phyloP scores from a whole-genome alignment of 352 stramenopile species.

The Pythium pyrilobum region DNA sequence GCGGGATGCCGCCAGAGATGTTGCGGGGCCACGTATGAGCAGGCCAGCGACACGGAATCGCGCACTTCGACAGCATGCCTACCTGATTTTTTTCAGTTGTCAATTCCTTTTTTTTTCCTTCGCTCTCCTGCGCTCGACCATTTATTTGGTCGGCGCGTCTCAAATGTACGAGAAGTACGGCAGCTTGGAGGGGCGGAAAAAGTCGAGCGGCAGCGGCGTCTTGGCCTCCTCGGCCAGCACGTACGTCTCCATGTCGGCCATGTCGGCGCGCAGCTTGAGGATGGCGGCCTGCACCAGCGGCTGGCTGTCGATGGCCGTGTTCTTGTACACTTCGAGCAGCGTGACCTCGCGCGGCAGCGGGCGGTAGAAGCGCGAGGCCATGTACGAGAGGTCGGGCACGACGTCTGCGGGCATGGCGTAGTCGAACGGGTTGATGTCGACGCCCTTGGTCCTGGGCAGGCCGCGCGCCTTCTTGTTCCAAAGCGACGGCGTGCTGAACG shows the following conservation, averaged over 20 bases:
- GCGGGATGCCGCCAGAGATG: no score
- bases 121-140: no score
- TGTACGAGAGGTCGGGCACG: neutral
- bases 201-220: neutral
- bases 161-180: conserved; percentile 3
- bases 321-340: conserved; percentile 2
- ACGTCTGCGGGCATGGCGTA: conserved; percentile 12
- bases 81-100: no score
- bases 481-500: conserved; percentile 34
- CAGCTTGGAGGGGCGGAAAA: neutral
- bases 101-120: no score
- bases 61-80: no score
- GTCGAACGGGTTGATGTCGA: conserved; percentile 21
- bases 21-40: no score
- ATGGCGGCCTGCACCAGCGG: neutral
- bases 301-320: neutral
- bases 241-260: neutral
- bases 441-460: conserved; percentile 29
- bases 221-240: neutral
- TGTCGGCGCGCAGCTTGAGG: neutral
- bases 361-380: neutral
- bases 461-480: conserved; percentile 22
- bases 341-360: neutral
- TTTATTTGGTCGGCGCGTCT: no score
- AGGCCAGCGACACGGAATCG: no score